A percentile compares a stretch with the other conserved stretches of the same genome.
These are phyloP conservation scores for Diutina rugosa DNA, from an alignment of 1,139 yeast genomes.

Conservation along the genomic window DNA sequence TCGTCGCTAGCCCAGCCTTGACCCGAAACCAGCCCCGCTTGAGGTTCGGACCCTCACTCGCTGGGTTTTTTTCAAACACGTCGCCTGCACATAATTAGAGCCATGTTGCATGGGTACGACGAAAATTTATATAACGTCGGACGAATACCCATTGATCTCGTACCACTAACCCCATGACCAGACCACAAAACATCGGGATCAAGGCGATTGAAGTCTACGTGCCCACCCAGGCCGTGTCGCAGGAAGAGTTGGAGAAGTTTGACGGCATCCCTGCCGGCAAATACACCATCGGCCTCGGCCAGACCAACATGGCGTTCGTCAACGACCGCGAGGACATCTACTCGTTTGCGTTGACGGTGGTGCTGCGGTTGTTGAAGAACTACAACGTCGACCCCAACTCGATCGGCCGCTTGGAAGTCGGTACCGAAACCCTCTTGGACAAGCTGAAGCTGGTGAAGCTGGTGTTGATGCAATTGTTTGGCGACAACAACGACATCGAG, in stretches of 20 bases:
- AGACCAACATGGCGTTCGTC: conserved; percentile 95
- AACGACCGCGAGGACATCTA: conserved; percentile 96
- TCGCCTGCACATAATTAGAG: background rate
- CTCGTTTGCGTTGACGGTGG: conserved; percentile 79
- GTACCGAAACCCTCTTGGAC: conserved; percentile 94
- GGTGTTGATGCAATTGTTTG: conserved; percentile 89
- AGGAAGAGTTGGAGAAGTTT: conserved; percentile 71
- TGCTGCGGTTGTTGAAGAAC: conserved; percentile 63
- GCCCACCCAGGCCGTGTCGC: conserved; percentile 77
- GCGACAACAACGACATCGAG: conserved; percentile 81
- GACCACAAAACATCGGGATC: conserved; percentile 73
- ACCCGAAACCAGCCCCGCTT: background rate
- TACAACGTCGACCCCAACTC: conserved; percentile 68
- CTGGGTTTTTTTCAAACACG: background rate
- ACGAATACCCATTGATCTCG: background rate
- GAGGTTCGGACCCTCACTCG: background rate
- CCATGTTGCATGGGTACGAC: background rate
- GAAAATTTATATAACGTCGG: background rate
- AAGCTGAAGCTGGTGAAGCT: conserved; percentile 96
- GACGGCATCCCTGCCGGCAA: conserved; percentile 90
- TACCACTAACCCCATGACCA: background rate
- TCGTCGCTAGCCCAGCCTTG: no score
- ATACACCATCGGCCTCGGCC: conserved; percentile 97
- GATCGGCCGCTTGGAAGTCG: conserved; percentile 95
- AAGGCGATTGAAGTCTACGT: conserved; percentile 89